Conservation (phyloP, 1,284 basidiomycete species). For the Tilletia walkeri region DNA sequence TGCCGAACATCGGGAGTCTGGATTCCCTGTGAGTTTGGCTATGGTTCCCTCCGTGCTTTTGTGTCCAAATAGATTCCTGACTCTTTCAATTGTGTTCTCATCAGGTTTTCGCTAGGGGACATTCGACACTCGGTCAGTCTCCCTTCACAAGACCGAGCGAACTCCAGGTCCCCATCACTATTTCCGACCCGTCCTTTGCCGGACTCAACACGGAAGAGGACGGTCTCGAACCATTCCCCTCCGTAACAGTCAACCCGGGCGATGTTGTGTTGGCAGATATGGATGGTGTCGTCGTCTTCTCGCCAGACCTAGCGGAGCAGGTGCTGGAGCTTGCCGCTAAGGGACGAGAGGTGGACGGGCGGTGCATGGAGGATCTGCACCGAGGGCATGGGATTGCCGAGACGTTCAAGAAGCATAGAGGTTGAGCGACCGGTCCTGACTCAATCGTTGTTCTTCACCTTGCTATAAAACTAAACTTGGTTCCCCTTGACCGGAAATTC, state of each 20-base stretch:
- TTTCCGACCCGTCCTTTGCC: constrained; percentile 56
- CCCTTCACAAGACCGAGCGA: constrained; percentile 80
- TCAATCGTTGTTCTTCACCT: too few species aligned
- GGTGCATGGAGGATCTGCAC: constrained; percentile 73
- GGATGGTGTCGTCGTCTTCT: constrained; percentile 85
- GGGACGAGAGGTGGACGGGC: constrained; percentile 69
- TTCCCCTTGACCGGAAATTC: not conserved
- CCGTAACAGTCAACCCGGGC: constrained; percentile 69
- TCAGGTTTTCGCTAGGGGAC: constrained; percentile 65
- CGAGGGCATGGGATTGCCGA: constrained; percentile 72
- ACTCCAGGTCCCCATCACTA: constrained; percentile 71
- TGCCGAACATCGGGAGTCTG: constrained; percentile 68
- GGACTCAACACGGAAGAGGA: constrained; percentile 19
- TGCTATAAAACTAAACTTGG: too few species aligned
- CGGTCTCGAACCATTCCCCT: constrained; percentile 51
- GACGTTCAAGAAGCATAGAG: constrained; percentile 67
- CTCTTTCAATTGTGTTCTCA: too few species aligned
- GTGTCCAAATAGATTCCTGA: not conserved
- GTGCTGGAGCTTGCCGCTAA: constrained; percentile 67
- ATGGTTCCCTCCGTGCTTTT: not conserved
- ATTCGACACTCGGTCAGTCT: constrained; percentile 82
- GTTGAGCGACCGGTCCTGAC: not conserved
- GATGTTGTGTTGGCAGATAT: constrained; percentile 83
- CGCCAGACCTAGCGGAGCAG: constrained; percentile 62
- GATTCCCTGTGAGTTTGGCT: constrained; percentile 58